Percentiles rank a stretch among this genome's conserved stretches.
Evolutionary conservation across 495 filamentous ascomycete species (phyloP).

Genomic region (Hypoxylon cercidicola): DNA sequence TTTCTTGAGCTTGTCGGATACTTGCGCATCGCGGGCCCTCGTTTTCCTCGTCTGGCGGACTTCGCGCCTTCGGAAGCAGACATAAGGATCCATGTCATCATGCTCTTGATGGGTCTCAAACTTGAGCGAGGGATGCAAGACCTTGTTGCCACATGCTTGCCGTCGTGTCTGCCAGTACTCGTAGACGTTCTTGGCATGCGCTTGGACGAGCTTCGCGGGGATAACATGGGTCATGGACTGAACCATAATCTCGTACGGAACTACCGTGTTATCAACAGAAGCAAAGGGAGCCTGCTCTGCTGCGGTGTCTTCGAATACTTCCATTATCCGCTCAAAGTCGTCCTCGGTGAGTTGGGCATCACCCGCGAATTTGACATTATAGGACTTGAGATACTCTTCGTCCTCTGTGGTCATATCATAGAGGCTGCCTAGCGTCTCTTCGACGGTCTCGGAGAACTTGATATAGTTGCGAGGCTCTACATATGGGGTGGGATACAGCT

Average conservation of each 20-base stretch:
- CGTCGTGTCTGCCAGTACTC: conserved; percentile 87
- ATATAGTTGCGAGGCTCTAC: conserved; percentile 91
- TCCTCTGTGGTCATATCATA: conserved; percentile 96
- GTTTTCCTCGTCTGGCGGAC: conserved; percentile 95
- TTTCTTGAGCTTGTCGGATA: conserved; percentile 91
- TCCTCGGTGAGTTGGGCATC: conserved; percentile 79
- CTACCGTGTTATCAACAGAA: conserved; percentile 84
- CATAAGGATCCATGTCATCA: conserved; percentile 95
- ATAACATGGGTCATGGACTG: conserved; percentile 68
- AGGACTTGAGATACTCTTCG: conserved; percentile 80
- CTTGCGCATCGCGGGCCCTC: conserved; percentile 90
- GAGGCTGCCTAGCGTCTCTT: conserved; percentile 85
- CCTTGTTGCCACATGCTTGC: conserved; percentile 68
- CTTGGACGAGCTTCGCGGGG: conserved; percentile 66
- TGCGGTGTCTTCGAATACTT: conserved; percentile 90
- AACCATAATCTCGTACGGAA: conserved; percentile 83
- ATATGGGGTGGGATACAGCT: conserved; percentile 82
- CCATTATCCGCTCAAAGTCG: conserved; percentile 93
- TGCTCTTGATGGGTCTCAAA: conserved; percentile 92
- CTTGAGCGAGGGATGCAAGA: conserved; percentile 82
- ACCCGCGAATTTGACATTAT: conserved; percentile 78
- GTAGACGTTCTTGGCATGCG: conserved; percentile 87
- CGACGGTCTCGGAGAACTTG: conserved; percentile 96
- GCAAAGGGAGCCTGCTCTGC: conserved; percentile 85
- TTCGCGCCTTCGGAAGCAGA: conserved; percentile 97